These are phyloP conservation scores for Globisporangium ultimum DNA, from an alignment of 352 stramenopile genomes.

Conservation along the genomic window DNA sequence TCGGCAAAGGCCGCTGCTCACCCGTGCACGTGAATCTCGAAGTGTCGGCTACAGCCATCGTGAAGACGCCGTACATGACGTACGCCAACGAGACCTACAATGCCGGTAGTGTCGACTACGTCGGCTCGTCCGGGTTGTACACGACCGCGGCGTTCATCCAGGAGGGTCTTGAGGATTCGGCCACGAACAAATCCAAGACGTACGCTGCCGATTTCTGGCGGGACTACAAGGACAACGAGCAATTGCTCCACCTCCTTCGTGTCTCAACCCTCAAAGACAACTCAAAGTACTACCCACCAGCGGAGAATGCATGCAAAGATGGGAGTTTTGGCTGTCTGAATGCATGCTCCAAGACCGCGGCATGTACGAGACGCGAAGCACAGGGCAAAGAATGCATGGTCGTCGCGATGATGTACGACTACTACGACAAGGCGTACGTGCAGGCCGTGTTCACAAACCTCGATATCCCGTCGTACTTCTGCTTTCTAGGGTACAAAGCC, in stretches of 20 bases:
- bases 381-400: conserved; percentile 35
- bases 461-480: conserved; percentile 57
- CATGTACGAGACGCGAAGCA: conserved; percentile 36
- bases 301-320: conserved; percentile 22
- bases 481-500: conserved; percentile 44
- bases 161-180: too few species aligned
- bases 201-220: conserved; percentile 38
- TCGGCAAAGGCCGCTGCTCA: conserved; percentile 23
- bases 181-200: too few species aligned
- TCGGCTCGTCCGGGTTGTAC: conserved; percentile 36
- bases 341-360: conserved; percentile 35
- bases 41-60: conserved; percentile 37
- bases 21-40: conserved; percentile 52
- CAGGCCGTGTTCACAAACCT: conserved; percentile 43
- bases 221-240: conserved; percentile 30
- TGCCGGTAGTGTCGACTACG: conserved; percentile 31
- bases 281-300: conserved; percentile 25
- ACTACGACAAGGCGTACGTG: conserved; percentile 41
- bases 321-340: conserved; percentile 37
- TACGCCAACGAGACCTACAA: conserved; percentile 48
- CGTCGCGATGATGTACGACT: conserved; percentile 39
- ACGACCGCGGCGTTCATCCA: conserved; percentile 28
- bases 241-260: conserved; percentile 11
- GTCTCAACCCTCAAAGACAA: too few species aligned
- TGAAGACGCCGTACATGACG: conserved; percentile 20